phyloP scores from a whole-genome alignment of 148 eudicot species.

The Pharnaceum exiguum region DNA sequence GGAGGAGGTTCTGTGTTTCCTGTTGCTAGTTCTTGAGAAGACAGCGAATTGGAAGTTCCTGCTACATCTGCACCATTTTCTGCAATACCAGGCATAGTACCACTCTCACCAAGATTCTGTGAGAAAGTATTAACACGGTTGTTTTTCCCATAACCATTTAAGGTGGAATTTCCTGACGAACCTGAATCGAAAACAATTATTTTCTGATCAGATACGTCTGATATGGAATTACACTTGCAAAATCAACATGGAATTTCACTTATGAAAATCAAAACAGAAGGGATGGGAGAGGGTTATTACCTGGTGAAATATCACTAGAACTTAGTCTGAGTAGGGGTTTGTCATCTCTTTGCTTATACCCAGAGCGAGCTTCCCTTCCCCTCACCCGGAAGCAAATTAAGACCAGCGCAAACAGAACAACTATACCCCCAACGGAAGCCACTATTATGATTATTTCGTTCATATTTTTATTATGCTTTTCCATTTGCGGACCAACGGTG shows the following conservation, averaged over 20 bases:
- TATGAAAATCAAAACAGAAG: neutral
- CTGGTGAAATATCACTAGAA: constrained; percentile 29
- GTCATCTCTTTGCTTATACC: constrained; percentile 39
- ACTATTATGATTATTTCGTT: constrained; percentile 20
- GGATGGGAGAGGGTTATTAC: constrained; percentile 16
- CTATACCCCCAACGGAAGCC: constrained; percentile 23
- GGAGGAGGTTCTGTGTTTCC: constrained; percentile 38
- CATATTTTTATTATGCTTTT: constrained; percentile 7
- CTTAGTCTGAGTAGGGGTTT: constrained; percentile 42
- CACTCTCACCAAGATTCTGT: neutral
- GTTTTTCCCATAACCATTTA: constrained; percentile 23
- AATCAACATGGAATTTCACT: neutral
- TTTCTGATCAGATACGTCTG: neutral
- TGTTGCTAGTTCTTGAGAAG: constrained; percentile 29
- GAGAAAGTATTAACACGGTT: constrained; percentile 6
- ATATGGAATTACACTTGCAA: neutral
- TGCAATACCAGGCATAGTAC: constrained; percentile 2
- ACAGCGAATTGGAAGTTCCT: constrained; percentile 9
- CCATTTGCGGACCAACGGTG: neutral
- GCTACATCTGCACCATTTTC: constrained; percentile 14
- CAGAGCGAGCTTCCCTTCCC: constrained; percentile 11
- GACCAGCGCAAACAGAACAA: constrained; percentile 28
- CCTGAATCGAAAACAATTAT: constrained; percentile 28
- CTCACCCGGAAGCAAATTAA: constrained; percentile 31
- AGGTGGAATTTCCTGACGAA: constrained; percentile 25